Evolutionary conservation across 2,329 filamentous ascomycete genomes (phyloP).

Genomic region (Epichloe gansuensis): DNA sequence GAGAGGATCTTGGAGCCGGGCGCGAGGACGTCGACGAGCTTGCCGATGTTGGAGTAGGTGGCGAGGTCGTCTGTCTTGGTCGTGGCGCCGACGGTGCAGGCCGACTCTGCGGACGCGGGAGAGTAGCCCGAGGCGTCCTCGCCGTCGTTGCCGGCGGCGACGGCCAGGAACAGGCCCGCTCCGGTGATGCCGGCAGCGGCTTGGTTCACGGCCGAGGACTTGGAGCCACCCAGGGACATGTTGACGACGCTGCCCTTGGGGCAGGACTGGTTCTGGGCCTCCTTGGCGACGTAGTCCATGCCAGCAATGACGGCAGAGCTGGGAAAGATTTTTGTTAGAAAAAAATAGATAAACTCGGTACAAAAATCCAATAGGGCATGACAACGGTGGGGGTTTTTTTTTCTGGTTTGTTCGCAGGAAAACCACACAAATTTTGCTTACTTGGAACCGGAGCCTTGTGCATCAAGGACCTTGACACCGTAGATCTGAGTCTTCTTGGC

Average conservation of each 20-base stretch:
- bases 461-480: constrained; percentile 33
- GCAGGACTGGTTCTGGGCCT: constrained; percentile 24
- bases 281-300: constrained; percentile 29
- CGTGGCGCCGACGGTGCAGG: constrained; percentile 39
- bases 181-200: constrained; percentile 31
- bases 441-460: constrained; percentile 23
- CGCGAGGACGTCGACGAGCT: constrained; percentile 34
- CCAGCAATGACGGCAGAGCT: constrained; percentile 31
- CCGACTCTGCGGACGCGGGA: constrained; percentile 30
- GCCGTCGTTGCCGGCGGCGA: constrained; percentile 42
- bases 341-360: too few relatives aligned
- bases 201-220: constrained; percentile 32
- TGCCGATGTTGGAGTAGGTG: constrained; percentile 38
- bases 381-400: too few relatives aligned
- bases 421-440: constrained; percentile 17
- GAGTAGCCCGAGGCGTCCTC: constrained; percentile 31
- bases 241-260: constrained; percentile 35
- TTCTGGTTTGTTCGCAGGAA: not conserved
- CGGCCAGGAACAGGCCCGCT: constrained; percentile 37
- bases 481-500: constrained; percentile 32
- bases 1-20: constrained; percentile 33
- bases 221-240: constrained; percentile 42
- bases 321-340: not conserved
- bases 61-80: constrained; percentile 24
- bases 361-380: too few relatives aligned